A percentile compares a stretch with the other conserved stretches of the same genome.
Conservation (phyloP, 2,329 filamentous ascomycete species). For the Apiospora saccharicola region DNA sequence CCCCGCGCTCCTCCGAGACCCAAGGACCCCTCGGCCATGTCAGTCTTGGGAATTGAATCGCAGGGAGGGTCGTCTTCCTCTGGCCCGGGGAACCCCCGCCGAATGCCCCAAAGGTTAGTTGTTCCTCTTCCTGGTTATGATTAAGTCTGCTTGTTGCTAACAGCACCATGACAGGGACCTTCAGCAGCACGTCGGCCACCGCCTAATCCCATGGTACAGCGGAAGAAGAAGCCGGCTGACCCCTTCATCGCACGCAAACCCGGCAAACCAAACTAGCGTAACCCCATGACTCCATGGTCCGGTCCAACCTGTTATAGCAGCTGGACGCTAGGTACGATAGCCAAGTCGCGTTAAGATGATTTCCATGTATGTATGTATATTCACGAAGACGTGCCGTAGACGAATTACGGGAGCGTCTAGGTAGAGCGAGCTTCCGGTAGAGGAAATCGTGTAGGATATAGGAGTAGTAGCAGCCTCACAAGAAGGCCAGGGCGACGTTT, state of each 20-base stretch:
- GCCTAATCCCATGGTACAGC: constrained; percentile 27
- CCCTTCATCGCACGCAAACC: constrained; percentile 33
- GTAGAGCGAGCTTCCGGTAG: not conserved
- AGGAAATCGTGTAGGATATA: constrained; percentile 11
- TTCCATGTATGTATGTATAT: not conserved
- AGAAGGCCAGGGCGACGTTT: not conserved
- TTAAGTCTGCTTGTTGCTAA: constrained; percentile 1
- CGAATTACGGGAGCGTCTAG: not conserved
- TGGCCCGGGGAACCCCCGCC: constrained; percentile 23
- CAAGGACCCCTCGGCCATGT: constrained; percentile 41
- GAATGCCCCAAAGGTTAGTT: constrained; percentile 35
- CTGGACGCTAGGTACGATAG: not conserved
- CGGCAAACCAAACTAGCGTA: constrained; percentile 23
- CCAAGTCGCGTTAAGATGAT: not conserved
- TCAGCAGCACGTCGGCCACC: constrained; percentile 30
- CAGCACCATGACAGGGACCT: not conserved
- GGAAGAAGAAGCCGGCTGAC: constrained; percentile 28
- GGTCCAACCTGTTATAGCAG: constrained; percentile 34
- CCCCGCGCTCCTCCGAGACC: constrained; percentile 39
- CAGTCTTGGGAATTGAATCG: constrained; percentile 37
- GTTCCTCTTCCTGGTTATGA: not conserved
- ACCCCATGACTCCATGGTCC: not conserved
- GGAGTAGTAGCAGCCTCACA: not conserved
- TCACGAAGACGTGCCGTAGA: constrained; percentile 1
- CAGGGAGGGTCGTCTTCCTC: constrained; percentile 1